A percentile compares a stretch with the other conserved stretches of the same genome.
Evolutionary conservation across 1,139 yeast genomes (phyloP).

Genomic region (Taphrina wiesneri): DNA sequence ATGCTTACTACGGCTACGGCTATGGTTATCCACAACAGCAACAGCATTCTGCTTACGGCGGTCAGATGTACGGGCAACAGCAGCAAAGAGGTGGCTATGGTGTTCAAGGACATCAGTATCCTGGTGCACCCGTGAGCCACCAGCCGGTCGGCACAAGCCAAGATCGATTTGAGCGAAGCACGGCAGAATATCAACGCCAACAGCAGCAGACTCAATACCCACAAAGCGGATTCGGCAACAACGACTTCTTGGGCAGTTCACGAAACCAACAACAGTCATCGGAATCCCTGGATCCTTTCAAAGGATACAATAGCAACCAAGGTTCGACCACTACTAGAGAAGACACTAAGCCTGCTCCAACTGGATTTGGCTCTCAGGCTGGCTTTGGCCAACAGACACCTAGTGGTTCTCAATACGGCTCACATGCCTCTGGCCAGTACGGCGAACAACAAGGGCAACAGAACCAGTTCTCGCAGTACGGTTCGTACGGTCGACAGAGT

Average conservation of each 20-base stretch:
- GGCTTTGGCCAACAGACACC: constrained; percentile 3
- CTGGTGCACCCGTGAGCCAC: constrained; percentile 6
- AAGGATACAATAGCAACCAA: constrained; percentile 23
- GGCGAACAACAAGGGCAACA: constrained; percentile 12
- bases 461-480: constrained; percentile 31
- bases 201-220: constrained; percentile 18
- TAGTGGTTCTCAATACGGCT: constrained; percentile 2
- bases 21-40: constrained; percentile 31
- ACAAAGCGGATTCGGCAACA: constrained; percentile 16
- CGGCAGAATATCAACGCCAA: constrained; percentile 29
- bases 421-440: constrained; percentile 1
- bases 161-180: constrained; percentile 29
- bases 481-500: constrained; percentile 19
- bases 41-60: constrained; percentile 24
- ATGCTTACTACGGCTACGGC: constrained; percentile 33
- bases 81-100: constrained; percentile 9
- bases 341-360: constrained; percentile 10
- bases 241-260: constrained; percentile 23
- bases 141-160: constrained; percentile 31
- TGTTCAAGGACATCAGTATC: constrained; percentile 3
- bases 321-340: constrained; percentile 17
- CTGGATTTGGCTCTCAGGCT: constrained; percentile 4
- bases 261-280: constrained; percentile 15
- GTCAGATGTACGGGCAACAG: constrained; percentile 28
- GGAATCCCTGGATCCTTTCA: constrained; percentile 18